phyloP scores from a whole-genome alignment of 2,329 filamentous ascomycete species.

The Huntiella decipiens region DNA sequence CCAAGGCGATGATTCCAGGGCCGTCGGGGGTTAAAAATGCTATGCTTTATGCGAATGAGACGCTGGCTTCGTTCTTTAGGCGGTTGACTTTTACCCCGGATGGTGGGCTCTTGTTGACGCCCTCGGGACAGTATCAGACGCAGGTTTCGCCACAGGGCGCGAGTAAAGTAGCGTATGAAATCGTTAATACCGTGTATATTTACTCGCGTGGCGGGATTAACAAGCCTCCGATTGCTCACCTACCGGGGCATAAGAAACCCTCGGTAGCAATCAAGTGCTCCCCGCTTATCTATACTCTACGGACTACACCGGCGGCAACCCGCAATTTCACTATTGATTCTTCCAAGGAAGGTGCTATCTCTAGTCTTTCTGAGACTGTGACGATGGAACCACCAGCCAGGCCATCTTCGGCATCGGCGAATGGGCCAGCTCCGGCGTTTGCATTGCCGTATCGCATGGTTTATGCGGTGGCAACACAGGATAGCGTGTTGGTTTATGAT shows the following conservation, averaged over 20 bases:
- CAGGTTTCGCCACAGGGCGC: slow-evolving; percentile 48
- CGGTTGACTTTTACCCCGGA: slow-evolving; percentile 88
- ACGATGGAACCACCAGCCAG: slow-evolving; percentile 66
- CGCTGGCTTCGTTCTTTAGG: slow-evolving; percentile 89
- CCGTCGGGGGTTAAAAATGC: slow-evolving; percentile 59
- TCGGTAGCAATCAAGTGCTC: slow-evolving; percentile 93
- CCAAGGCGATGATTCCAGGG: slow-evolving; percentile 35
- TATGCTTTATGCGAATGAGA: slow-evolving; percentile 89
- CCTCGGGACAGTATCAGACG: slow-evolving; percentile 85
- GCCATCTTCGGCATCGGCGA: slow-evolving; percentile 31
- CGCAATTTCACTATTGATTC: slow-evolving; percentile 90
- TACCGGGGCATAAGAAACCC: slow-evolving; percentile 94
- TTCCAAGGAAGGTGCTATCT: slow-evolving; percentile 65
- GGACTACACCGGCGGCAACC: slow-evolving; percentile 47
- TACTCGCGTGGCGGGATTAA: slow-evolving; percentile 94
- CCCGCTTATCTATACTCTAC: slow-evolving; percentile 67
- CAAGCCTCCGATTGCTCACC: slow-evolving; percentile 83
- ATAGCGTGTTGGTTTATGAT: slow-evolving; percentile 86
- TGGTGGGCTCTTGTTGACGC: slow-evolving; percentile 81
- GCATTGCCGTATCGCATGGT: slow-evolving; percentile 80
- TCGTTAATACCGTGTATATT: slow-evolving; percentile 95
- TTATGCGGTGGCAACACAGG: slow-evolving; percentile 92
- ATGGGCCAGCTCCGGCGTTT: slow-evolving; percentile 54
- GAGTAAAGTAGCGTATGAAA: slow-evolving; percentile 58
- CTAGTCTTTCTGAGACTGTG: slow-evolving; percentile 51